These are phyloP conservation scores for Waltiozyma sp. DNA, from an alignment of 1,139 yeast species.

Conservation along the genomic window DNA sequence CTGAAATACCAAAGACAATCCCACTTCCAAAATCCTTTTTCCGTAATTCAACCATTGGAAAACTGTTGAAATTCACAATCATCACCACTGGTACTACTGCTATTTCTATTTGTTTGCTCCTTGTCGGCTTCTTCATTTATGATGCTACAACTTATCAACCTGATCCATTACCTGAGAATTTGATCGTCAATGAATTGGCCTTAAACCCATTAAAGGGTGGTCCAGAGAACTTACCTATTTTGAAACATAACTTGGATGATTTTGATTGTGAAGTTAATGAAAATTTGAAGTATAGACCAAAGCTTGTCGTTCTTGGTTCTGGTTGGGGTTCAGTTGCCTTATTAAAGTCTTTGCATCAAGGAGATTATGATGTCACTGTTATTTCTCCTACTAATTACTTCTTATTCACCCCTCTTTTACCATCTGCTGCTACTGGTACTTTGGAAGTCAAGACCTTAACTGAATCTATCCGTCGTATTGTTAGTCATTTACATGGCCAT, in stretches of 20 bases:
- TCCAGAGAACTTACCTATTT: conserved; percentile 53
- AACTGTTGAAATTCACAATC: conserved; percentile 21
- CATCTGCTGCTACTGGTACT: conserved; percentile 53
- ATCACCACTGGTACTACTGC: conserved; percentile 30
- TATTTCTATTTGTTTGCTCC: conserved; percentile 25
- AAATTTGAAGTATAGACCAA: conserved; percentile 33
- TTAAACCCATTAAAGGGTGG: conserved; percentile 49
- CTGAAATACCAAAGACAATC: conserved; percentile 13
- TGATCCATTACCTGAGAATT: conserved; percentile 25
- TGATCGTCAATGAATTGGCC: conserved; percentile 37
- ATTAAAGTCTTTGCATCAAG: conserved; percentile 32
- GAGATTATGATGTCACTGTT: conserved; percentile 46
- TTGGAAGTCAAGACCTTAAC: conserved; percentile 40
- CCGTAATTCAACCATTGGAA: conserved; percentile 19
- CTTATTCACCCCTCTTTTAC: conserved; percentile 47
- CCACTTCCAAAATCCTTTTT: conserved; percentile 15
- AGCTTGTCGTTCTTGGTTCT: conserved; percentile 44
- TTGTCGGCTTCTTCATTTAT: conserved; percentile 41
- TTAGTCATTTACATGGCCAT: conserved; percentile 38
- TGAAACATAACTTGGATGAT: conserved; percentile 40
- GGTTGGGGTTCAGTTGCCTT: conserved; percentile 52
- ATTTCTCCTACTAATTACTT: conserved; percentile 53
- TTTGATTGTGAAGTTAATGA: conserved; percentile 35
- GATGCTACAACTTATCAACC: conserved; percentile 48
- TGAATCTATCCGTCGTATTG: conserved; percentile 47